Evolutionary conservation across 169 alveolate species (phyloP), one percentile per base, ranked within the genome.

Genomic region (Babesia divergens): DNA sequence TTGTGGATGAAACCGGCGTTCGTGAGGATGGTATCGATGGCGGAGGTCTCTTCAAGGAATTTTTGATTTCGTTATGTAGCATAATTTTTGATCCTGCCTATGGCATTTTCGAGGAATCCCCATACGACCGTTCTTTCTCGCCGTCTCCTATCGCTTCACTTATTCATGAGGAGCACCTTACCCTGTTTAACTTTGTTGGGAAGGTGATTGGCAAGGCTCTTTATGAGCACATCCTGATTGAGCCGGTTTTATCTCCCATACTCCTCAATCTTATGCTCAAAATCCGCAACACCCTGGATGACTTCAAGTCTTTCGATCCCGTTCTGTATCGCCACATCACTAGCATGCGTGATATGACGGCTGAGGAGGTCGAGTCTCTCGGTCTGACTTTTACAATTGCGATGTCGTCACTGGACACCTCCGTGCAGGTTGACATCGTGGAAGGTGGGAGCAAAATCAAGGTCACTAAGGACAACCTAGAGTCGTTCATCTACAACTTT

Each of bases 11-110:
- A 70, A 76, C 90, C 50, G 98, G 98, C 11, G 74, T 81, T 24
- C 84, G 83, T 20, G 98, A 95, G 76, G 95, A 91, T 65, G 99
- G 99, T 14, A 89, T 94, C 37, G 99, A 97, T 75, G 99, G 98
- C 18, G 99, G 99, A 28, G 99, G 99, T 9, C 89, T 97, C 20
- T 94, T 96, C 72, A 96, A 96, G 86, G 99, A 97, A 77, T 96
- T 97, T 70, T 79, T 97, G 51, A 91, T 90, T 4, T 83, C 93
- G 49, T 84, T 95, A 32, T 89, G 97, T 32, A 82, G 94, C 62
- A 89, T 89, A 34, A 87, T 91, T 29, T 96, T 95, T 46, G 91
- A 92, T 34, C 93, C 95, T 20, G 82, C 87, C 43, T 93, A 80
- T 70, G 96, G 96, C 26, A 87, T 94, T 8, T 94, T 94, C 68